Base-by-base conservation (phyloP, 164 flowering plant species). In the Liriodendron chinense region DNA sequence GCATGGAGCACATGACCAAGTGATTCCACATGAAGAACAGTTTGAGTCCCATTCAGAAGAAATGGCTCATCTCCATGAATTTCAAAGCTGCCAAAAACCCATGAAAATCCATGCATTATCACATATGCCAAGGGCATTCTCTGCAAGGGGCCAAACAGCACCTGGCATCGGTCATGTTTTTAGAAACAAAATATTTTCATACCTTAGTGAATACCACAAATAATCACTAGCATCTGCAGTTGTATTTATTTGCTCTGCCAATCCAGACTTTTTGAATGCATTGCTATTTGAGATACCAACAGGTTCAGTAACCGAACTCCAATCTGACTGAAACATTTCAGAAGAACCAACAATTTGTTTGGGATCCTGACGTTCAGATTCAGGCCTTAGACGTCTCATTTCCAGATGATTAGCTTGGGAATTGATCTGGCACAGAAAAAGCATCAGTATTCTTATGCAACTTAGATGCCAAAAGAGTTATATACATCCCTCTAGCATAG, bases 131-230 rank as follows among this genome's bases (percentile, higher is more conserved):
- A 65, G 68, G 26, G 22, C 34, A 13, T 65, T 65, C 23, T 61
- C 9, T n/a, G 64, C 28, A 24, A 65, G 68, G 59, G 59, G 59
- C 10, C 59, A 8, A 53, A 53, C 16, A 53, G 18, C 59, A 53
- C 20, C 18, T 12, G 18, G 1, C 59, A 53, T 10, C 18, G 9
- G 4, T 16, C 16, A 53, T 16, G 18, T 53, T 63, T 69, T 53
- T 53, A 28, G 23, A 21, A 74, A 74, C 12, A 69, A 20, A 67
- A 61, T 26, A 71, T 26, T 7, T 22, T 21, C 62, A 47, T 86
- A 96, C 99, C 99, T 94, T 68, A 89, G 22, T 50, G 99, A 94
- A 85, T 96, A 96, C 99, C 99, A 96, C 78, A 96, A 81, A 77
- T 96, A 93, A 80, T 96, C 99, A 84, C 98, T 96, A 83, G 79